Conservation (phyloP, 2,329 filamentous ascomycete species). For the Myriosclerotinia duriaeana region DNA sequence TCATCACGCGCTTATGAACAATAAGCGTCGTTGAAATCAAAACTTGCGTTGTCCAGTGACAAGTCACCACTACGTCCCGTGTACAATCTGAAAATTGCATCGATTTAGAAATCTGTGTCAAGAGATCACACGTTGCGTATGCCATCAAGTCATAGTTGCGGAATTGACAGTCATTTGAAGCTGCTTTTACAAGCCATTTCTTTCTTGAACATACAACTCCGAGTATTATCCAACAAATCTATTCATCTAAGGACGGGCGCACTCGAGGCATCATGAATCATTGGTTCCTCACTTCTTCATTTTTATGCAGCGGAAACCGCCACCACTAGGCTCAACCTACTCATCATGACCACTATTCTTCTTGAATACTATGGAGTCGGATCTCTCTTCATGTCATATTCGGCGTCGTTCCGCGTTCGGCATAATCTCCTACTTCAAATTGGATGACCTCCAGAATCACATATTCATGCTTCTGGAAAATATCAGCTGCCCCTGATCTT, state of each 20-base stretch:
- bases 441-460: neutral
- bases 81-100: neutral
- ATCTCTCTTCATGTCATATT: neutral
- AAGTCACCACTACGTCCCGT: neutral
- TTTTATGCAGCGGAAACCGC: neutral
- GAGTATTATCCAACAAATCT: neutral
- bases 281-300: neutral
- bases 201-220: too few species aligned
- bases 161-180: neutral
- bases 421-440: too few species aligned
- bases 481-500: neutral
- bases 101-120: neutral
- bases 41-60: neutral
- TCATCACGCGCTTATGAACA: neutral
- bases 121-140: neutral
- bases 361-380: neutral
- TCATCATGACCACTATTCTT: neutral
- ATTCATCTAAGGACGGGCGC: neutral
- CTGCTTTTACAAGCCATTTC: neutral
- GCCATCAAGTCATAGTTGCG: neutral
- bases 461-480: neutral
- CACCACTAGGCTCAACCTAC: neutral
- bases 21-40: neutral
- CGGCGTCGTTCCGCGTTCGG: neutral
- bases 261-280: neutral